Evolutionary conservation across 768 basidiomycete species (phyloP).

Genomic region (Lactarius vividus): DNA sequence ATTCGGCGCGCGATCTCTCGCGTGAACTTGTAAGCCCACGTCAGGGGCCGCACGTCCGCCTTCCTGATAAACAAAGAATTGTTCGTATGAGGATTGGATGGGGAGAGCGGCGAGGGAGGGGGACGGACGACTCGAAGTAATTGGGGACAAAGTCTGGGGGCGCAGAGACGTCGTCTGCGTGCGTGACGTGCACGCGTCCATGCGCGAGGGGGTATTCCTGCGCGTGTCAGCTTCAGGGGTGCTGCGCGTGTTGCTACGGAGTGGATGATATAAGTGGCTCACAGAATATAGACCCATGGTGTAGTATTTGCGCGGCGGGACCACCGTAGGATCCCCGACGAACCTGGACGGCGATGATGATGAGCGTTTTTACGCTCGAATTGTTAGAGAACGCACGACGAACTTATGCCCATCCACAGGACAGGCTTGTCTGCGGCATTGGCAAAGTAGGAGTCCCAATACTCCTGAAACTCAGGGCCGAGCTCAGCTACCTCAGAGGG

Average conservation of each 20-base stretch:
- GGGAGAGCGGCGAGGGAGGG: conserved; percentile 37
- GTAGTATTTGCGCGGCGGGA: conserved; percentile 25
- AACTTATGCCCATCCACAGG: conserved; percentile 40
- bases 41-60: conserved; percentile 40
- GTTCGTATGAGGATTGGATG: conserved; percentile 31
- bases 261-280: not conserved
- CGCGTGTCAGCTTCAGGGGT: not conserved
- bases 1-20: conserved; percentile 56
- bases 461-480: conserved; percentile 44
- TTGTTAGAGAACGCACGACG: conserved; percentile 38
- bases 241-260: not conserved
- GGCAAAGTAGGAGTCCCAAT: conserved; percentile 52
- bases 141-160: conserved; percentile 29
- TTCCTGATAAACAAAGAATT: conserved; percentile 25
- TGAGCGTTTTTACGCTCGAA: not conserved
- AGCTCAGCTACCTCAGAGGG: conserved; percentile 49
- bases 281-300: conserved; percentile 22
- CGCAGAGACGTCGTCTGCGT: conserved; percentile 24
- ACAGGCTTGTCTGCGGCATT: conserved; percentile 56
- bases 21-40: conserved; percentile 52
- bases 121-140: conserved; percentile 46
- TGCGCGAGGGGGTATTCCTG: conserved; percentile 26
- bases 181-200: conserved; percentile 29
- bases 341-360: conserved; percentile 5
- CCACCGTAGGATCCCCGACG: conserved; percentile 24